Evolutionary conservation across 805 yeast species (phyloP).

Genomic region (Pichia rugopelliculosa): DNA sequence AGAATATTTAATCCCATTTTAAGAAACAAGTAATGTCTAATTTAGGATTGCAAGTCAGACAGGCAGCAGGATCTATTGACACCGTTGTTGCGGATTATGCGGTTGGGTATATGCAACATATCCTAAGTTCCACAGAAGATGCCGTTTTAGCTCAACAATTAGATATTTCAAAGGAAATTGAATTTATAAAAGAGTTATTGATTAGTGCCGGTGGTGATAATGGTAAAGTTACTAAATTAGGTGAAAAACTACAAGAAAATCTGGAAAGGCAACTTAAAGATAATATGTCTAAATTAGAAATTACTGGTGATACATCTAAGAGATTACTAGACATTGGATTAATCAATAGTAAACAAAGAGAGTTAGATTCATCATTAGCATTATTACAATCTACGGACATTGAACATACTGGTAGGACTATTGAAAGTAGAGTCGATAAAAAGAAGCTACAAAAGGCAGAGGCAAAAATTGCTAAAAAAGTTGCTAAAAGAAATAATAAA

Average conservation of each 20-base stretch:
- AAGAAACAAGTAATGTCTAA: conserved; percentile 23
- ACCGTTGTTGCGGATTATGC: conserved; percentile 85
- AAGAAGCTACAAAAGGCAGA: conserved; percentile 97
- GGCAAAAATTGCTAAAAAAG: conserved; percentile 93
- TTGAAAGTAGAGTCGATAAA: conserved; percentile 92
- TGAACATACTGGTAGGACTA: conserved; percentile 84
- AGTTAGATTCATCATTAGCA: conserved; percentile 67
- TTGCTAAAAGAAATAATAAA: conserved; percentile 77
- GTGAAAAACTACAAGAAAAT: conserved; percentile 38
- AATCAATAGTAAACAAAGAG: conserved; percentile 62
- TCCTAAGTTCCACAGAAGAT: conserved; percentile 72
- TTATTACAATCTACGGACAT: conserved; percentile 77
- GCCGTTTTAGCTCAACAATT: conserved; percentile 71
- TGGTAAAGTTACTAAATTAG: conserved; percentile 45
- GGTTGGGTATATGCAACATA: conserved; percentile 80
- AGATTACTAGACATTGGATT: conserved; percentile 76
- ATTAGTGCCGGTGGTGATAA: conserved; percentile 76
- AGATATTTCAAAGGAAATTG: conserved; percentile 59
- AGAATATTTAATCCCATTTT: too few relatives aligned
- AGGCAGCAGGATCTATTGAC: conserved; percentile 81
- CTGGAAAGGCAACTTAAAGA: conserved; percentile 49
- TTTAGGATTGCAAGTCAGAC: conserved; percentile 54
- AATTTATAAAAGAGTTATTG: conserved; percentile 58
- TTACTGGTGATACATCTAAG: conserved; percentile 84
- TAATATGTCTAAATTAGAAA: conserved; percentile 63